These are phyloP conservation scores for Fraxinus paxiana DNA, from an alignment of 305 asterid genomes.

Conservation along the genomic window DNA sequence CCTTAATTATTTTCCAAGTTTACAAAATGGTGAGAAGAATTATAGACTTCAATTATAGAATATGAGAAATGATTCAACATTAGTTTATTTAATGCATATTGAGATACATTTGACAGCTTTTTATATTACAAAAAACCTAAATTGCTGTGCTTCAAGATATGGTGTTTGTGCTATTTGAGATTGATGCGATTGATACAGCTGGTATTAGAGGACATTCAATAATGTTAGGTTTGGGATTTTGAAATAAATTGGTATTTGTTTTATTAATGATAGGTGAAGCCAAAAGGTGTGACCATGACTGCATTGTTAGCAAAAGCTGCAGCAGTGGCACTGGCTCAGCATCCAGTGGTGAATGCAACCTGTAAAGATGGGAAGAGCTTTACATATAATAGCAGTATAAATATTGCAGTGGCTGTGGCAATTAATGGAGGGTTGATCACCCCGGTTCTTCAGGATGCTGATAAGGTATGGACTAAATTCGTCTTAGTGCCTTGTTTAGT, in stretches of 20 bases:
- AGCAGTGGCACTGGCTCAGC: conserved; percentile 88
- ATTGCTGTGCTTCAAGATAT: background rate
- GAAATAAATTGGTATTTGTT: background rate
- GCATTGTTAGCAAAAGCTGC: conserved; percentile 91
- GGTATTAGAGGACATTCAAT: background rate
- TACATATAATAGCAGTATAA: conserved; percentile 66
- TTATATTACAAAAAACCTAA: background rate
- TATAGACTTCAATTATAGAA: background rate
- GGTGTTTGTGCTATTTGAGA: background rate
- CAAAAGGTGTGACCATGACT: conserved; percentile 92
- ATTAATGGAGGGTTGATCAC: conserved; percentile 90
- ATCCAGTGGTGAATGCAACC: conserved; percentile 84
- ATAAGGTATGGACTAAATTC: conserved; percentile 49
- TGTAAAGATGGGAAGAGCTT: conserved; percentile 95
- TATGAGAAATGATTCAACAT: background rate
- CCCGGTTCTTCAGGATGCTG: conserved; percentile 98
- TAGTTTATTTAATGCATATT: background rate
- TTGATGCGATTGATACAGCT: background rate
- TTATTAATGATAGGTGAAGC: conserved; percentile 42
- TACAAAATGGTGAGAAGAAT: background rate
- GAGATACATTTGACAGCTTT: background rate
- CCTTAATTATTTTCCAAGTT: background rate
- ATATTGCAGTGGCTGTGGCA: conserved; percentile 91
- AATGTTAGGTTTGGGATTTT: background rate
- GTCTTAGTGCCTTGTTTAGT: background rate